Conservation (phyloP, 148 eudicot species). For the Rhododendron ovatum region DNA sequence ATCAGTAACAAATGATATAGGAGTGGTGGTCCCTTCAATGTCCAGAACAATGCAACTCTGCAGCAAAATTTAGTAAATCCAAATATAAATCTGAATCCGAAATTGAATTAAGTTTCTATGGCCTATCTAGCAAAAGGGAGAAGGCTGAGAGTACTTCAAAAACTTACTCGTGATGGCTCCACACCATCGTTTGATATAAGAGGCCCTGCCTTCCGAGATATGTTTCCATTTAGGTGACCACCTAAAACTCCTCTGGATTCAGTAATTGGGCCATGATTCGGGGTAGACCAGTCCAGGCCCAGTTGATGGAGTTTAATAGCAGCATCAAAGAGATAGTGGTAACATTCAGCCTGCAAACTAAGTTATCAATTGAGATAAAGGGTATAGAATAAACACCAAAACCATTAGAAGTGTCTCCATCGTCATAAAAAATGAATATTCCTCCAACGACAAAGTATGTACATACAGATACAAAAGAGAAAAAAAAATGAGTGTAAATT, state of each 20-base stretch:
- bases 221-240: constrained; percentile 18
- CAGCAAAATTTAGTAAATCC: constrained; percentile 9
- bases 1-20: constrained; percentile 92
- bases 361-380: constrained; percentile 4
- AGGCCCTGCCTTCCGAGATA: constrained; percentile 21
- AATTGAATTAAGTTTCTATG: not conserved
- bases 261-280: constrained; percentile 65
- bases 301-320: constrained; percentile 82
- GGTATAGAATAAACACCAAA: not conserved
- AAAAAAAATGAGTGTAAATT: not conserved
- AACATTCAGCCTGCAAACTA: constrained; percentile 77
- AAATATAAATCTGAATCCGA: not conserved
- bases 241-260: constrained; percentile 26
- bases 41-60: constrained; percentile 95
- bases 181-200: constrained; percentile 8
- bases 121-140: not conserved
- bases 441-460: not conserved
- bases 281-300: constrained; percentile 81
- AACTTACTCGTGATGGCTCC: constrained; percentile 38
- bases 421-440: not conserved
- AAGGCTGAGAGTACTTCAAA: not conserved
- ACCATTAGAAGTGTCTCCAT: not conserved
- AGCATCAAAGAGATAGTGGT: constrained; percentile 93
- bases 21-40: constrained; percentile 98
- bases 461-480: not conserved